These are phyloP conservation scores for Microcyclospora tardicrescens DNA, from an alignment of 2,329 filamentous ascomycete species.

Conservation along the genomic window DNA sequence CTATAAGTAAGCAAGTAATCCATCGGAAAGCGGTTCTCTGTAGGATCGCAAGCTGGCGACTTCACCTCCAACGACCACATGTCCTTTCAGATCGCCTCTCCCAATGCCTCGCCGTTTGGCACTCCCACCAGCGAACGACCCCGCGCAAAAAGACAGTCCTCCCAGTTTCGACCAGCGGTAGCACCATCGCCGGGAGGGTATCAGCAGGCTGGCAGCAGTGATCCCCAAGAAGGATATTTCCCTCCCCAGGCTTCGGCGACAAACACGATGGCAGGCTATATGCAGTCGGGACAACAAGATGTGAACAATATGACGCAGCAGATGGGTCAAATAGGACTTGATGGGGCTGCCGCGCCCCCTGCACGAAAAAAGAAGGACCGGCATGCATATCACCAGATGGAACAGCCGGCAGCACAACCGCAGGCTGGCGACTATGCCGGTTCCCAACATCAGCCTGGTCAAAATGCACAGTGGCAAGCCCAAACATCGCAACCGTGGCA, in stretches of 20 bases:
- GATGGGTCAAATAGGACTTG: conserved; percentile 65
- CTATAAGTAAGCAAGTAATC: too few species aligned
- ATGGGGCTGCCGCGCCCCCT: conserved; percentile 33
- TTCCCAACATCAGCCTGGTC: conserved; percentile 36
- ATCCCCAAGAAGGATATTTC: conserved; percentile 27
- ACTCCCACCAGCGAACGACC: conserved; percentile 14
- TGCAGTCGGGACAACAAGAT: conserved; percentile 17
- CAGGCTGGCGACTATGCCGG: conserved; percentile 51
- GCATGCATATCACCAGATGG: conserved; percentile 81
- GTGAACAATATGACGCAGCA: conserved; percentile 49
- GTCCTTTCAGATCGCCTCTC: conserved; percentile 10
- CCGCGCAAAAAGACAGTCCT: conserved; percentile 9
- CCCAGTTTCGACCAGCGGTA: conserved; percentile 28
- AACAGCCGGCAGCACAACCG: conserved; percentile 50
- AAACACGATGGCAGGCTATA: conserved; percentile 13
- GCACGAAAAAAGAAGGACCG: conserved; percentile 86
- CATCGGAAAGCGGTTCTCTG: too few species aligned
- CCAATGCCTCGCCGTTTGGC: conserved; percentile 14
- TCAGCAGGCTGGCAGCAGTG: conserved; percentile 27
- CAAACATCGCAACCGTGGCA: conserved; percentile 25
- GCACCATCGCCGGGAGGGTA: conserved; percentile 33
- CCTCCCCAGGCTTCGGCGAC: conserved; percentile 10
- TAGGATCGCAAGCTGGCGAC: not conserved
- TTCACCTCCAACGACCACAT: conserved; percentile 6
- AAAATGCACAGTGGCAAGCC: conserved; percentile 21